Evolutionary conservation across 192 early-diverging fungal genomes (phyloP).

Genomic region (Funneliformis mosseae): DNA sequence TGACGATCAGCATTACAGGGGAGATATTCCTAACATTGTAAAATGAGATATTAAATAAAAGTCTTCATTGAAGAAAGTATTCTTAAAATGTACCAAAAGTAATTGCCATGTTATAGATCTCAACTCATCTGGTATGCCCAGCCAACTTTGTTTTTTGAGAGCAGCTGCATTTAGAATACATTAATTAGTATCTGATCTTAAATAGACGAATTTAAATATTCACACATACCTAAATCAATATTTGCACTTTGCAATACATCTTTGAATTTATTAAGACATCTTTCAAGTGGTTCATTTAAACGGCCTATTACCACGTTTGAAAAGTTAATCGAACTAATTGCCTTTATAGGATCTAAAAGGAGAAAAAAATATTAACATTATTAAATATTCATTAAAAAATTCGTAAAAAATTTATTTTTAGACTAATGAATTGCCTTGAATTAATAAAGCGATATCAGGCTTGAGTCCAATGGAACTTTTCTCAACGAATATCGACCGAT

Average conservation of each 20-base stretch:
- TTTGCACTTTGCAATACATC: conserved; percentile 56
- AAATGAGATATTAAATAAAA: background rate
- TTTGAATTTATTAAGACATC: conserved; percentile 51
- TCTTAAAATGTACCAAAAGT: conserved; percentile 63
- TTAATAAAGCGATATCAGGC: background rate
- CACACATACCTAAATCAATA: conserved; percentile 63
- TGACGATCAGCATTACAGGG: conserved; percentile 87
- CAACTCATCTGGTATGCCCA: conserved; percentile 85
- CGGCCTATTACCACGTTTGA: conserved; percentile 28
- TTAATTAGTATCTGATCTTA: conserved; percentile 28
- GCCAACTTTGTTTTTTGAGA: conserved; percentile 88
- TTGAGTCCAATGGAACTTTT: background rate
- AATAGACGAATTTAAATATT: background rate
- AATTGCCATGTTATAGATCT: conserved; percentile 92
- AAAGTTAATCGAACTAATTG: conserved; percentile 42
- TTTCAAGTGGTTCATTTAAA: conserved; percentile 39
- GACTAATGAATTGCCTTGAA: background rate
- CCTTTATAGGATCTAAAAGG: conserved; percentile 38
- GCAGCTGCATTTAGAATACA: conserved; percentile 35
- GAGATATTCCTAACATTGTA: conserved; percentile 71
- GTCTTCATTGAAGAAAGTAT: background rate
- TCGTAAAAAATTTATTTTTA: background rate
- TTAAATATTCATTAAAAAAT: too few relatives aligned
- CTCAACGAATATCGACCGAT: background rate
- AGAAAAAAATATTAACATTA: too few relatives aligned